phyloP scores from a whole-genome alignment of 352 stramenopile genomes.

The Globisporangium megalacanthum region DNA sequence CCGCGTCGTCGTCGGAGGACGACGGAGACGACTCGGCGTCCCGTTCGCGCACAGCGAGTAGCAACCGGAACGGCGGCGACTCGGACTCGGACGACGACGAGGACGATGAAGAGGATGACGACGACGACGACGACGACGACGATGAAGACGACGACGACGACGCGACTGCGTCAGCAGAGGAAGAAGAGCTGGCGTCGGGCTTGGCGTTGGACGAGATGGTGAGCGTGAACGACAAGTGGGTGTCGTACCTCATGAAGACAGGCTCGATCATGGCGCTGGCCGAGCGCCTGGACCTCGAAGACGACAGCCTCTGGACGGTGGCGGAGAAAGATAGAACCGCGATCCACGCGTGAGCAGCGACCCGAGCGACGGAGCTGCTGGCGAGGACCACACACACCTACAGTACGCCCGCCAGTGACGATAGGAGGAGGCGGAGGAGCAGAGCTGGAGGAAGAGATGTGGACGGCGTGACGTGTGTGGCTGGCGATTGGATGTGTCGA shows the following conservation, averaged over 20 bases:
- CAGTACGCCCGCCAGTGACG: neutral
- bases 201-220: slow-evolving; percentile 81
- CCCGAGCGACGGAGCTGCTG: neutral
- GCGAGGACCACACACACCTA: neutral
- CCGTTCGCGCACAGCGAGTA: slow-evolving; percentile 14
- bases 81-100: slow-evolving; percentile 59
- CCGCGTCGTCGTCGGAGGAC: slow-evolving; percentile 43
- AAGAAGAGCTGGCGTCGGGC: slow-evolving; percentile 22
- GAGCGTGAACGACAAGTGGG: slow-evolving; percentile 74
- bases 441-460: neutral
- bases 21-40: slow-evolving; percentile 26
- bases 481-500: neutral
- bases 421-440: neutral
- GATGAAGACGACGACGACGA: slow-evolving; percentile 30
- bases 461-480: too few species aligned
- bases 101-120: slow-evolving; percentile 26
- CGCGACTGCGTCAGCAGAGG: slow-evolving; percentile 2
- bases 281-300: slow-evolving; percentile 73
- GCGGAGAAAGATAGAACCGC: slow-evolving; percentile 80
- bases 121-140: slow-evolving; percentile 28
- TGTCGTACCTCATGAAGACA: slow-evolving; percentile 83
- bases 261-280: slow-evolving; percentile 83
- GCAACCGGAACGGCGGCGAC: slow-evolving; percentile 38
- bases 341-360: slow-evolving; percentile 52
- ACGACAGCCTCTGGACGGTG: slow-evolving; percentile 82